phyloP scores from a whole-genome alignment of 768 basidiomycete species.

The Cyclocybe cylindracea region DNA sequence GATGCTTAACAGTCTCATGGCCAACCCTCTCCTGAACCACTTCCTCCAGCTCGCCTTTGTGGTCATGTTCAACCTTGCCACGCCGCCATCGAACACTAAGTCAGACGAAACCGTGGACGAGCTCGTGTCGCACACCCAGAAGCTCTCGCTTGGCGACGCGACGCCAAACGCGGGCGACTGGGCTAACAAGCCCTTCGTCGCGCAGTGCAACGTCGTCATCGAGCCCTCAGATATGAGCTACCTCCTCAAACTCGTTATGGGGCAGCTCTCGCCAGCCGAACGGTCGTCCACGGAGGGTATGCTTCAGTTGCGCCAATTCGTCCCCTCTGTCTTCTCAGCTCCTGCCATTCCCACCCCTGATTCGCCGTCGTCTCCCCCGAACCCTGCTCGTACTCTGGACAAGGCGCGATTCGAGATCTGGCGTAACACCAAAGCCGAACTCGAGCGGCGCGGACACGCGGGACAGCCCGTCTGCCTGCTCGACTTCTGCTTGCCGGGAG shows the following conservation, averaged over 20 bases:
- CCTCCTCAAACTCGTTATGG: neutral
- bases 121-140: too few species aligned
- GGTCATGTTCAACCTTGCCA: neutral
- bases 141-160: too few species aligned
- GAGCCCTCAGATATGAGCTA: conserved; percentile 4
- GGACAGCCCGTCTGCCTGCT: neutral
- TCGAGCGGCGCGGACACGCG: neutral
- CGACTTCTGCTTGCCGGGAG: neutral
- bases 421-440: neutral
- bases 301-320: conserved; percentile 1
- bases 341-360: too few species aligned
- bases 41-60: neutral
- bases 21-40: neutral
- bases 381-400: neutral
- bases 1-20: conserved; percentile 2
- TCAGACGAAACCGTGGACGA: too few species aligned
- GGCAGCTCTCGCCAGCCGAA: neutral
- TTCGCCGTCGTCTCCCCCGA: neutral
- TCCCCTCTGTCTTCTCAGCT: too few species aligned
- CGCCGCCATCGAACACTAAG: too few species aligned
- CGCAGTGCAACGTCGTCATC: conserved; percentile 1
- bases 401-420: conserved; percentile 4
- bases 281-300: neutral
- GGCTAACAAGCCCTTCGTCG: conserved; percentile 1
- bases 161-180: neutral